Percentiles rank a stretch among this genome's conserved stretches.
Conservation (phyloP, 177 flowering plant species). For the Tripterygium wilfordii region DNA sequence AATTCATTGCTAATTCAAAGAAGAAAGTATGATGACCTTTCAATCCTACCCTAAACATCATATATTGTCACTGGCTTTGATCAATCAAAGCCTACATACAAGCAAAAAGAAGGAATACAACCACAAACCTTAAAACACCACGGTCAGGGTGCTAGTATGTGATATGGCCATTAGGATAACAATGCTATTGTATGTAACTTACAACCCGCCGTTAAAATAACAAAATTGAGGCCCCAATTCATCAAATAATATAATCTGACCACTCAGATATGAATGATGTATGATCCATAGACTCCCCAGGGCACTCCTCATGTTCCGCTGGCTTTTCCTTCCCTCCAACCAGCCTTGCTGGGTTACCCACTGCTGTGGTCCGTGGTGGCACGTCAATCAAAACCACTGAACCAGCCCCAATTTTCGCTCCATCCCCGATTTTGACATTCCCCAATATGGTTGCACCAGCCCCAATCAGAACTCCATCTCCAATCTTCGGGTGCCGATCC, state of each 20-base stretch:
- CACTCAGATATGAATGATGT: slow-evolving; percentile 61
- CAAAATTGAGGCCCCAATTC: neutral
- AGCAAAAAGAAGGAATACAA: too few relatives aligned
- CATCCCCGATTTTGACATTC: slow-evolving; percentile 71
- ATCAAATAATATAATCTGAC: slow-evolving; percentile 55
- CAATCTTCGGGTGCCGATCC: slow-evolving; percentile 63
- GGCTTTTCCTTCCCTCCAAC: slow-evolving; percentile 69
- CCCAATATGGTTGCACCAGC: slow-evolving; percentile 79
- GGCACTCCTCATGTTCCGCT: slow-evolving; percentile 47
- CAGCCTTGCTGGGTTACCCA: slow-evolving; percentile 79
- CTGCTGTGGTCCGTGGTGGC: slow-evolving; percentile 65
- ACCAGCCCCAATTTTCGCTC: slow-evolving; percentile 82
- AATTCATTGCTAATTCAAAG: too few relatives aligned
- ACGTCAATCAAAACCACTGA: slow-evolving; percentile 45
- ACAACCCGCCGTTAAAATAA: neutral
- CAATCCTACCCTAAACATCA: too few relatives aligned
- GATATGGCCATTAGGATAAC: too few relatives aligned
- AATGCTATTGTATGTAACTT: too few relatives aligned
- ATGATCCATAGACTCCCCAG: slow-evolving; percentile 87
- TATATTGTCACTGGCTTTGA: too few relatives aligned
- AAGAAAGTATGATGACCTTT: too few relatives aligned
- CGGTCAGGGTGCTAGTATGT: too few relatives aligned
- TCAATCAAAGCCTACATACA: too few relatives aligned
- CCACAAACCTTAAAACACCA: too few relatives aligned
- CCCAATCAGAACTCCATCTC: slow-evolving; percentile 38